Evolutionary conservation across 2,329 filamentous ascomycete genomes (phyloP), one percentile per base, ranked within the genome.

Genomic region (Fusarium protoensiforme): DNA sequence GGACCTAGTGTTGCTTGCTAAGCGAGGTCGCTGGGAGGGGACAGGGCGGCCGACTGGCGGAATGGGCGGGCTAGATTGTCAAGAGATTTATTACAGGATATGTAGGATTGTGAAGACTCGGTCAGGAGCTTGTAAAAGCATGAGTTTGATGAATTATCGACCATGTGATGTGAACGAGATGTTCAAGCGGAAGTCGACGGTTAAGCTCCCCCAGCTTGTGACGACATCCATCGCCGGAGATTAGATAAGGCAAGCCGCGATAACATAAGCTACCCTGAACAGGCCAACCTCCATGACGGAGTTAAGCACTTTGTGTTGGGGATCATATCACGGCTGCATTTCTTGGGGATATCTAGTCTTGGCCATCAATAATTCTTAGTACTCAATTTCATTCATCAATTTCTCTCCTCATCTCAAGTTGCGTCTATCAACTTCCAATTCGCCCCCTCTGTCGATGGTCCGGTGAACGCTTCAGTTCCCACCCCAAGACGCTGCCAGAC

Each of bases 141-240:
- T 33, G 58, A 22, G 4, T 9, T n/a, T n/a, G 39, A 65, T 48
- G 24, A 65, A 66, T 61, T 54, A 65, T 73, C 71, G 68, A 73
- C 65, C 71, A 73, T 73, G 71, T 60, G 67, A 72, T 61, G 64
- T 66, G 57, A 54, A 22, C 22, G 35, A 43, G 48, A 61, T 51
- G 67, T 39, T 58, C 57, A 61, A 61, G 66, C 33, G 60, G 61
- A 75, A 62, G 69, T 64, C 29, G 57, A 53, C 36, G 29, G 51
- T 33, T 39, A 46, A 72, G 73, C 71, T 73, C 46, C 65, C 54
- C 36, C 33, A 75, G 73, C 58, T 72, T 72, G 73, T 75, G 73
- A 75, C 73, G 73, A 76, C 73, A 75, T 75, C 59, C 41, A 53
- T 43, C n/a, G 18, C 31, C 73, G 73, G 71, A 75, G 73, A 75